Conservation (phyloP, 202 grass and related monocot species). For the Digitaria exilis region DNA sequence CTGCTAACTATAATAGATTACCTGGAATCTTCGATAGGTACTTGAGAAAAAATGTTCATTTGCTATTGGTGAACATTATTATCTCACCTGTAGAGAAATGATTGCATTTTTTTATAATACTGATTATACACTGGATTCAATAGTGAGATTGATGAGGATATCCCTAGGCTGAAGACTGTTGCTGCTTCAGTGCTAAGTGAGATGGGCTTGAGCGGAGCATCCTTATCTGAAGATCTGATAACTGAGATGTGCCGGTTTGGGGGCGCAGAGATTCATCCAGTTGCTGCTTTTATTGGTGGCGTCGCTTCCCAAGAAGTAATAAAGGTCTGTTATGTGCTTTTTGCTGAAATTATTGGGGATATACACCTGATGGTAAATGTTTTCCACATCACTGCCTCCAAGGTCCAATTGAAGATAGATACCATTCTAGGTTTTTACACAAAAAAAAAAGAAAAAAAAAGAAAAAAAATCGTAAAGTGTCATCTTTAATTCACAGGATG, state of each 20-base stretch:
- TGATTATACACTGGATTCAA: constrained; percentile 55
- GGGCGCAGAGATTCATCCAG: constrained; percentile 75
- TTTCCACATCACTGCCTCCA: not conserved
- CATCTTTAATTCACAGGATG: not conserved
- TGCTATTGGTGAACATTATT: constrained; percentile 38
- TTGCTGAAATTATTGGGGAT: not conserved
- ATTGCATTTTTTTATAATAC: constrained; percentile 53
- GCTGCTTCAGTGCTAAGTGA: constrained; percentile 69
- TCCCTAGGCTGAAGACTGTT: constrained; percentile 76
- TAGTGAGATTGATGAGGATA: constrained; percentile 93
- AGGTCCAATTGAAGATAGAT: not conserved
- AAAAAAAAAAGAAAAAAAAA: too few species aligned
- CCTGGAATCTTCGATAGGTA: constrained; percentile 89
- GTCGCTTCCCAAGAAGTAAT: constrained; percentile 92
- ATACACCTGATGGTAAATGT: not conserved
- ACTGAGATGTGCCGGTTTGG: constrained; percentile 87
- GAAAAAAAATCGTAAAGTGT: not conserved
- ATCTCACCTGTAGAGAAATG: constrained; percentile 26
- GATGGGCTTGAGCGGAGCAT: constrained; percentile 69
- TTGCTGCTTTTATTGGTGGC: constrained; percentile 87
- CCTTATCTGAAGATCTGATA: constrained; percentile 75
- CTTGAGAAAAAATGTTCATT: constrained; percentile 37
- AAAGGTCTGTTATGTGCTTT: constrained; percentile 54
- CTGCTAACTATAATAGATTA: constrained; percentile 70
- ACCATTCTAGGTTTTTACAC: not conserved